Percentiles rank a stretch among this genome's conserved stretches.
Evolutionary conservation across 371 early-diverging fungal genomes (phyloP).

Genomic region (Mortierella sp.): DNA sequence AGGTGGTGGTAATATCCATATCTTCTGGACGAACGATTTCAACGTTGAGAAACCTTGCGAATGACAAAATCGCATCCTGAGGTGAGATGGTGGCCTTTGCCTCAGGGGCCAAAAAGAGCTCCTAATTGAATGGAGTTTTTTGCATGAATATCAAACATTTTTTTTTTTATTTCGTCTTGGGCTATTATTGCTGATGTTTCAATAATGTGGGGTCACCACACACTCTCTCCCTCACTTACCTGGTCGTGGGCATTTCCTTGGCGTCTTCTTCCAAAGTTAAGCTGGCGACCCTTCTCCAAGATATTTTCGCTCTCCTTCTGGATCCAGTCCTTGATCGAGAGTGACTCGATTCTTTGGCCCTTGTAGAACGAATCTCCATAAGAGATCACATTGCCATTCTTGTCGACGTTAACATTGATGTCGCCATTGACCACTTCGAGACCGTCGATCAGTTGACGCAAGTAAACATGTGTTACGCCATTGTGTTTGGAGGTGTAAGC

Average conservation of each 20-base stretch:
- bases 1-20: slow-evolving; percentile 41
- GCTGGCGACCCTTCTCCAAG: slow-evolving; percentile 37
- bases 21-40: slow-evolving; percentile 52
- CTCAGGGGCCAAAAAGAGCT: neutral
- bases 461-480: slow-evolving; percentile 86
- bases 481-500: slow-evolving; percentile 78
- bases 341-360: slow-evolving; percentile 13
- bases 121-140: neutral
- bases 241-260: slow-evolving; percentile 22
- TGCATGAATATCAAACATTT: neutral
- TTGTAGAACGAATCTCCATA: slow-evolving; percentile 80
- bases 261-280: slow-evolving; percentile 46
- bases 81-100: slow-evolving; percentile 37
- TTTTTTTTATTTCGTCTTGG: neutral
- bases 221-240: slow-evolving; percentile 16
- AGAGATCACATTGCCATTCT: slow-evolving; percentile 75
- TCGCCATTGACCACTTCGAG: slow-evolving; percentile 85
- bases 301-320: slow-evolving; percentile 25
- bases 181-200: neutral
- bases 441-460: slow-evolving; percentile 80
- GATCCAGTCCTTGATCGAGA: slow-evolving; percentile 40
- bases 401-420: slow-evolving; percentile 85
- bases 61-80: slow-evolving; percentile 56
- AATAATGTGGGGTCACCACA: neutral
- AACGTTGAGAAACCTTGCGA: slow-evolving; percentile 53